Conservation (phyloP, 768 basidiomycete species). For the Tulasnella calospora region DNA sequence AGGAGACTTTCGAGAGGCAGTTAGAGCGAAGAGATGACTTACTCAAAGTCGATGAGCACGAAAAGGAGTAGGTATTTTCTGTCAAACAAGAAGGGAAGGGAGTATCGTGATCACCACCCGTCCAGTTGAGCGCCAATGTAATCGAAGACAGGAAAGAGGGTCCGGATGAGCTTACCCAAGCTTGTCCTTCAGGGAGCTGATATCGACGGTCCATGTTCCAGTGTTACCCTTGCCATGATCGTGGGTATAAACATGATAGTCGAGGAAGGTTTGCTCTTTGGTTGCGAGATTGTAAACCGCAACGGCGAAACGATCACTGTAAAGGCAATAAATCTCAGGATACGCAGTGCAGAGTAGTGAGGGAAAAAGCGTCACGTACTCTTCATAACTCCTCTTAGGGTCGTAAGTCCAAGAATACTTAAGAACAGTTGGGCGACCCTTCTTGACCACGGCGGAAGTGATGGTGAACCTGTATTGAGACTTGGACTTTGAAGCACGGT, state of each 20-base stretch:
- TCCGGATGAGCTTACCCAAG: not conserved
- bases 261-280: not conserved
- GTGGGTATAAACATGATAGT: not conserved
- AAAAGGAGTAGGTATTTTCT: too few relatives aligned
- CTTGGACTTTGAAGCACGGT: not conserved
- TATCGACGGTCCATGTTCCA: not conserved
- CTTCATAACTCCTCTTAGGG: not conserved
- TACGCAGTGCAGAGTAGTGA: not conserved
- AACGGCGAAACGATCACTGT: not conserved
- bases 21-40: too few relatives aligned
- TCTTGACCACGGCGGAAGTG: not conserved
- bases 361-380: not conserved
- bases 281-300: not conserved
- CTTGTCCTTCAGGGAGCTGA: not conserved
- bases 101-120: too few relatives aligned
- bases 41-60: too few relatives aligned
- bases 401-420: not conserved
- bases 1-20: too few relatives aligned
- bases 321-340: not conserved
- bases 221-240: not conserved
- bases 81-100: too few relatives aligned
- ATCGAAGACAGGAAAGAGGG: not conserved
- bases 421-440: not conserved
- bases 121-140: not conserved
- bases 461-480: not conserved